Evolutionary conservation across 805 yeast genomes (phyloP).

Genomic region (Teunomyces stri): DNA sequence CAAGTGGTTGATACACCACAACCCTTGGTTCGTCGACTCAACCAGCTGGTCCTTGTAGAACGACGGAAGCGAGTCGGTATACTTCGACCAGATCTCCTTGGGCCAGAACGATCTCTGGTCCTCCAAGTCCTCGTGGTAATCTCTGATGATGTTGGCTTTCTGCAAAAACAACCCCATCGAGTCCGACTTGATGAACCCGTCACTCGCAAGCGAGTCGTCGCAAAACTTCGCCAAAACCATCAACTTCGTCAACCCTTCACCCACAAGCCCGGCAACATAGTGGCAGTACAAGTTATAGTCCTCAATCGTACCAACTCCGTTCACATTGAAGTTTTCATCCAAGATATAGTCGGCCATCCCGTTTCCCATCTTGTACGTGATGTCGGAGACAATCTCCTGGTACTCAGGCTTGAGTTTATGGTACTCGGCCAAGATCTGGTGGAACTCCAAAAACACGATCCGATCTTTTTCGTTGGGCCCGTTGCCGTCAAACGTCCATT

Average conservation of each 20-base stretch:
- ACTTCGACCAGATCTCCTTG: slow-evolving; percentile 83
- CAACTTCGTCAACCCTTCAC: slow-evolving; percentile 88
- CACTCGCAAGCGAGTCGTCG: slow-evolving; percentile 44
- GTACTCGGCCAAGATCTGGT: slow-evolving; percentile 64
- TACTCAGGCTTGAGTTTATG: slow-evolving; percentile 71
- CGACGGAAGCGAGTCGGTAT: slow-evolving; percentile 61
- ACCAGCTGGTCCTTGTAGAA: slow-evolving; percentile 43
- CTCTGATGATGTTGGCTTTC: slow-evolving; percentile 94
- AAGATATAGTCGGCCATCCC: slow-evolving; percentile 95
- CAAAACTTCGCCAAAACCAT: slow-evolving; percentile 75
- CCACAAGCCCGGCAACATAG: slow-evolving; percentile 96
- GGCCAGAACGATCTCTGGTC: slow-evolving; percentile 98
- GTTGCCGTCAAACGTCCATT: slow-evolving; percentile 80
- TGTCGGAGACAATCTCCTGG: slow-evolving; percentile 74
- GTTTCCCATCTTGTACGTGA: slow-evolving; percentile 85
- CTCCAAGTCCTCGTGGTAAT: slow-evolving; percentile 84
- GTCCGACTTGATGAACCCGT: slow-evolving; percentile 59
- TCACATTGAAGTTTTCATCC: slow-evolving; percentile 71
- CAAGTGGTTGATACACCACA: slow-evolving; percentile 76
- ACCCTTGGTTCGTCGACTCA: slow-evolving; percentile 54
- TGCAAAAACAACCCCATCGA: slow-evolving; percentile 95
- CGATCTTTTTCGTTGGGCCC: slow-evolving; percentile 80
- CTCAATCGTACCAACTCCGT: slow-evolving; percentile 72
- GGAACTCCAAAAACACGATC: slow-evolving; percentile 76
- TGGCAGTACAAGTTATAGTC: slow-evolving; percentile 93